phyloP scores from a whole-genome alignment of 1,284 basidiomycete genomes.

The Tylopilus orsonianus region DNA sequence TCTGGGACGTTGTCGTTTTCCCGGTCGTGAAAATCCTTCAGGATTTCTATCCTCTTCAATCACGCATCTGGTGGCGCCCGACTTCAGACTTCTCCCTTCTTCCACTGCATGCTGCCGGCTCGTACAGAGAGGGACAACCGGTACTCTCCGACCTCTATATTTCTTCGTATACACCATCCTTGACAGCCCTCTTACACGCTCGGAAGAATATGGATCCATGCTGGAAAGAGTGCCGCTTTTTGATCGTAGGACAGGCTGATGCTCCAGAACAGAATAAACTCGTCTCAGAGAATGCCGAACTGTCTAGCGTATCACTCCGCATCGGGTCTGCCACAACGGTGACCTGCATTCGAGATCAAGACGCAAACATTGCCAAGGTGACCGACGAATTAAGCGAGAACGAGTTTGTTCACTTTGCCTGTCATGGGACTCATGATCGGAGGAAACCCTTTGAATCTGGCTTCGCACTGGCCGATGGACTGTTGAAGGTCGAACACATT shows the following conservation, averaged over 20 bases:
- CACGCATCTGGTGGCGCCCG: slow-evolving; percentile 42
- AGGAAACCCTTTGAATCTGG: slow-evolving; percentile 21
- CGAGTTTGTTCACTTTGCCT: slow-evolving; percentile 22
- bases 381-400: slow-evolving; percentile 6
- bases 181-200: background rate
- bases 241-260: slow-evolving; percentile 13
- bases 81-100: slow-evolving; percentile 6
- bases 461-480: slow-evolving; percentile 23
- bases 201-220: background rate
- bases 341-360: background rate
- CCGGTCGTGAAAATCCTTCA: slow-evolving; percentile 18
- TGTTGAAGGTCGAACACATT: slow-evolving; percentile 23
- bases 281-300: background rate
- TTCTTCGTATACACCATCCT: background rate
- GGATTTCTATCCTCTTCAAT: slow-evolving; percentile 4
- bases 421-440: slow-evolving; percentile 10
- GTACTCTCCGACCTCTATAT: background rate
- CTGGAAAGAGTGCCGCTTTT: background rate
- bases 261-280: background rate
- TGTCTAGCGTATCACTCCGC: background rate
- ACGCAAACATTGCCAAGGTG: slow-evolving; percentile 1
- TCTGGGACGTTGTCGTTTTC: slow-evolving; percentile 28
- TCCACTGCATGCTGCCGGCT: background rate
- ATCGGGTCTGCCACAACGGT: background rate
- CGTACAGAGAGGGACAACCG: background rate